phyloP scores from a whole-genome alignment of 192 early-diverging fungal genomes.

The Diversispora eburnea region DNA sequence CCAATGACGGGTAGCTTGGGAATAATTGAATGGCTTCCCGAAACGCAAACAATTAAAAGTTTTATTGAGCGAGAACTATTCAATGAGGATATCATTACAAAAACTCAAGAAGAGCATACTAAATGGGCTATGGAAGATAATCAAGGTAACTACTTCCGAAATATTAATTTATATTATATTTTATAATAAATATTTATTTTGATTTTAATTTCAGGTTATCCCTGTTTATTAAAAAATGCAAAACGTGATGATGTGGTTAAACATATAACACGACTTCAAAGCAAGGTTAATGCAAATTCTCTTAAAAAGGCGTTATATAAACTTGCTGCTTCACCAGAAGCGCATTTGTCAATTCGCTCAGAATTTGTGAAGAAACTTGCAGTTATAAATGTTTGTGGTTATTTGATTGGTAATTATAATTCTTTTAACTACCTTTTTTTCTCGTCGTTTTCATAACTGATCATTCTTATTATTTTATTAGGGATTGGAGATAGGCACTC shows the following conservation, averaged over 20 bases:
- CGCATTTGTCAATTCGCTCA: slow-evolving; percentile 63
- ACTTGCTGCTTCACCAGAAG: slow-evolving; percentile 66
- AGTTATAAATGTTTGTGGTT: slow-evolving; percentile 61
- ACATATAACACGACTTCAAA: slow-evolving; percentile 45
- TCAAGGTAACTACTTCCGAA: slow-evolving; percentile 47
- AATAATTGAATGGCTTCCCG: slow-evolving; percentile 73
- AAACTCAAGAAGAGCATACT: slow-evolving; percentile 43
- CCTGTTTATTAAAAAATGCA: slow-evolving; percentile 49
- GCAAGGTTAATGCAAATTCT: slow-evolving; percentile 41
- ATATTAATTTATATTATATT: background rate
- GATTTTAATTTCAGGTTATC: slow-evolving; percentile 46
- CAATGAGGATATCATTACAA: slow-evolving; percentile 40
- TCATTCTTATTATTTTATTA: slow-evolving; percentile 47
- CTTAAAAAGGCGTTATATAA: slow-evolving; percentile 53
- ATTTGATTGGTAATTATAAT: background rate
- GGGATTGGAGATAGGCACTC: slow-evolving; percentile 81
- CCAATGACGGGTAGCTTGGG: slow-evolving; percentile 61
- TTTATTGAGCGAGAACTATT: slow-evolving; percentile 55
- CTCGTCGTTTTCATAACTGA: background rate
- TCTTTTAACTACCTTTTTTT: background rate
- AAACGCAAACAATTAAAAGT: slow-evolving; percentile 62
- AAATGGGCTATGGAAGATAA: slow-evolving; percentile 46
- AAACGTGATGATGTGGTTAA: slow-evolving; percentile 46
- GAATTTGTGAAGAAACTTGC: slow-evolving; percentile 69
- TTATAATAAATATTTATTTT: background rate